Evolutionary conservation across 106 monocot genomes (phyloP), one percentile per base, ranked within the genome.

Genomic region (Allium cepa): DNA sequence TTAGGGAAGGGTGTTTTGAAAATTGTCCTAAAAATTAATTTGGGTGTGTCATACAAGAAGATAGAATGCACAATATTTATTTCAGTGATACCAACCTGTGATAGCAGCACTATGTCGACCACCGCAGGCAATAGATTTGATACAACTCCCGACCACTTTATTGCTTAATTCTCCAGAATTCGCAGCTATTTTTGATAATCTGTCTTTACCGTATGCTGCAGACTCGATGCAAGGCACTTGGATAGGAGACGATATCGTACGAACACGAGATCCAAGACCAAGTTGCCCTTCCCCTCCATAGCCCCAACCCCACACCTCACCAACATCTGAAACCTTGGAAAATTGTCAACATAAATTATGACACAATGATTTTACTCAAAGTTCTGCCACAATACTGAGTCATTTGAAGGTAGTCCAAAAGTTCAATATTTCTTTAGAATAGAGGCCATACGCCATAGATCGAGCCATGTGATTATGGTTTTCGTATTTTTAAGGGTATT

Each of bases 251-350:
- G 92, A 90, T 15, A 99, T 87, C 62, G 79, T 84, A 4, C 92
- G 86, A 51, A 85, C 81, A n/a, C 92, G 81, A 64, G 88, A 87
- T 60, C 97, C 97, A 76, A 99, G 72, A 57, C 97, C 97, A 65
- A 99, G 89, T 52, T 99, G 97, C 8, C 97, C 97, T 81, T 99
- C 97, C 10, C 97, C 97, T 73, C 97, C 92, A 82, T 99, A 99
- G 46, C 97, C 97, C 97, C 97, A 99, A 79, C 97, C 97, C 97
- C 97, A 99, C 36, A 90, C 92, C 69, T 90, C 82, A 74, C 97
- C 97, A 36, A 72, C 66, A 83, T 99, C 97, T 99, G 87, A 83
- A 87, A 82, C 80, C 80, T 89, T 68, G 72, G 68, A 76, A 64
- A 4, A 36, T 36, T 36, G 36, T 36, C 36, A 36, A 36, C 36